Conservation (phyloP, 495 filamentous ascomycete species). For the Talaromyces thailandensis region DNA sequence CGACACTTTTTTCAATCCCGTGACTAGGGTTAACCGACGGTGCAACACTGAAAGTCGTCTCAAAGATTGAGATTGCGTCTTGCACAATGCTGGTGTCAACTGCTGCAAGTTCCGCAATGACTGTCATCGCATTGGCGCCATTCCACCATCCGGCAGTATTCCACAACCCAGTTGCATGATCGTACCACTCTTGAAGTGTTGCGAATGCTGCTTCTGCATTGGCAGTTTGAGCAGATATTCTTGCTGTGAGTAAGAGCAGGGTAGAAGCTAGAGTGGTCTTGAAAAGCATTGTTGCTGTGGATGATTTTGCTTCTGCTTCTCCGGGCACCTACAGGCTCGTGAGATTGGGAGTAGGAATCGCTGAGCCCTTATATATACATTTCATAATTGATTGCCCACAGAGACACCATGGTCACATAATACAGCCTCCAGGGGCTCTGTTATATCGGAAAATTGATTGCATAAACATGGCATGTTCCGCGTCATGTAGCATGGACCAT, state of each 20-base stretch:
- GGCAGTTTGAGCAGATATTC: not conserved
- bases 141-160: constrained; percentile 69
- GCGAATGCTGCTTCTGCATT: constrained; percentile 37
- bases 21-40: constrained; percentile 18
- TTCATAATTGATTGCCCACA: no score
- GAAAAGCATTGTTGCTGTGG: not conserved
- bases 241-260: not conserved
- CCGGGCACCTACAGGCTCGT: not conserved
- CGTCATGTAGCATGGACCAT: not conserved
- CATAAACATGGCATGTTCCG: not conserved
- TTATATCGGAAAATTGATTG: not conserved
- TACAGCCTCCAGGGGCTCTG: not conserved
- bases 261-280: not conserved
- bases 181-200: constrained; percentile 56
- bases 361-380: not conserved
- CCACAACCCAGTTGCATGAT: constrained; percentile 53
- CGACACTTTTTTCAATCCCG: constrained; percentile 4
- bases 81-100: constrained; percentile 24
- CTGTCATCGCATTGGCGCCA: constrained; percentile 58
- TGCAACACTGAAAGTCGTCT: constrained; percentile 27
- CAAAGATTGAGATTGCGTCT: constrained; percentile 29
- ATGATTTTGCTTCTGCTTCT: not conserved
- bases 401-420: not conserved
- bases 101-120: constrained; percentile 51
- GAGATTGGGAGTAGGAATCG: not conserved